Conservation (phyloP, 768 basidiomycete species). For the Boletus eberwhitei region DNA sequence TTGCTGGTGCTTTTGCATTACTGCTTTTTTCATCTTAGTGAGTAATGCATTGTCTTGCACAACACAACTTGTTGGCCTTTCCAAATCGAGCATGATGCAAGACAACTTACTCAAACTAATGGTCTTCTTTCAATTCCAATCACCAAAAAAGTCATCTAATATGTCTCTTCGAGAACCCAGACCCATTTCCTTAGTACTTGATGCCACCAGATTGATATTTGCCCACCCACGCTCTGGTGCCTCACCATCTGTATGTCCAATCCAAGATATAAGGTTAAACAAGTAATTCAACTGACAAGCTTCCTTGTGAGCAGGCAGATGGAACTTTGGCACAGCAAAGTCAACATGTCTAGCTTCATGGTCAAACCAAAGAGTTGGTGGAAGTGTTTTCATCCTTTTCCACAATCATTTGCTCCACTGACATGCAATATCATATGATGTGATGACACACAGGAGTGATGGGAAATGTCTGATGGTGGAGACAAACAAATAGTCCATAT, state of each 20-base stretch:
- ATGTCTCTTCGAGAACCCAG: constrained; percentile 7
- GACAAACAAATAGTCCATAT: not conserved
- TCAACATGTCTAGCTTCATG: not conserved
- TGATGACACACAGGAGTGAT: not conserved
- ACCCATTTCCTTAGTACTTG: not conserved
- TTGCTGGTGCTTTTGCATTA: too few relatives aligned
- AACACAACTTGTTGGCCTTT: too few relatives aligned
- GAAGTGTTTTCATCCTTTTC: not conserved
- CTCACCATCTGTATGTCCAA: not conserved
- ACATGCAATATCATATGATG: not conserved
- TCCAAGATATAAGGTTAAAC: not conserved
- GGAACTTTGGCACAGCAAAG: not conserved
- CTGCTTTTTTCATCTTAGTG: not conserved
- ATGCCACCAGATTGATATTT: not conserved
- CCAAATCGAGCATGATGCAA: not conserved
- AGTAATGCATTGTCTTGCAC: not conserved
- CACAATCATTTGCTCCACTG: not conserved
- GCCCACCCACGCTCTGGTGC: not conserved
- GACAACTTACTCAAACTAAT: not conserved
- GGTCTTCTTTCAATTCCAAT: constrained; percentile 35
- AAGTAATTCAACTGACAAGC: not conserved
- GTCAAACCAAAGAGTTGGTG: not conserved
- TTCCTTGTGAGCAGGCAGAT: not conserved
- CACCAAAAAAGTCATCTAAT: constrained; percentile 35
- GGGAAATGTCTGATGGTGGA: not conserved